A percentile compares a stretch with the other conserved stretches of the same genome.
Conservation (phyloP, 805 yeast species). For the Candida jianshihensis region DNA sequence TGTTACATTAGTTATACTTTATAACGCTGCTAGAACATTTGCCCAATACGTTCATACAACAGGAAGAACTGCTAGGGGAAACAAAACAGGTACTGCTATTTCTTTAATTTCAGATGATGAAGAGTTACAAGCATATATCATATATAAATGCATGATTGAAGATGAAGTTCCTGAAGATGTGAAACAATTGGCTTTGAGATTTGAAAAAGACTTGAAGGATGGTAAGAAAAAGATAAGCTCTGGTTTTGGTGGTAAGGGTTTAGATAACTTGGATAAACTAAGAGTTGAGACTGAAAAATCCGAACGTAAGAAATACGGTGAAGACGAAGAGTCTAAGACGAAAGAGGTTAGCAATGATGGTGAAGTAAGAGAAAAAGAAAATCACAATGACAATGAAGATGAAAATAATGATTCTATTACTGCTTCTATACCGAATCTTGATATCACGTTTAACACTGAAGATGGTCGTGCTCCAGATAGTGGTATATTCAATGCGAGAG, state of each 20-base stretch:
- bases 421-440: conserved; percentile 22
- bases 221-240: conserved; percentile 61
- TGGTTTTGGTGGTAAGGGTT: conserved; percentile 93
- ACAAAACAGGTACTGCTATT: conserved; percentile 61
- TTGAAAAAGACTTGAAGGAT: conserved; percentile 50
- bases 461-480: conserved; percentile 51
- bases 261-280: conserved; percentile 64
- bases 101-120: conserved; percentile 64
- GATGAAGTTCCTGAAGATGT: conserved; percentile 47
- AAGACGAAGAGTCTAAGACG: conserved; percentile 24
- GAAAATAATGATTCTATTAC: conserved; percentile 10
- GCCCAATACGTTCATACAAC: conserved; percentile 96
- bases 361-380: conserved; percentile 6
- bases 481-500: conserved; percentile 53
- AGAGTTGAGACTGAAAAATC: conserved; percentile 43
- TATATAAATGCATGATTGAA: conserved; percentile 41
- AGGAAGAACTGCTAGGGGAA: conserved; percentile 93
- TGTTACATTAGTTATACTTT: conserved; percentile 73
- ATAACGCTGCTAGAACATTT: conserved; percentile 76
- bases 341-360: conserved; percentile 8
- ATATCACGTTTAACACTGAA: conserved; percentile 44
- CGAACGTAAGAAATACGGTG: conserved; percentile 45
- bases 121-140: conserved; percentile 57
- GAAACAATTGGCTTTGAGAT: conserved; percentile 42
- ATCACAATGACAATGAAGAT: conserved; percentile 7